phyloP scores from a whole-genome alignment of 1,284 basidiomycete species.

The Fistulinella staudtii region DNA sequence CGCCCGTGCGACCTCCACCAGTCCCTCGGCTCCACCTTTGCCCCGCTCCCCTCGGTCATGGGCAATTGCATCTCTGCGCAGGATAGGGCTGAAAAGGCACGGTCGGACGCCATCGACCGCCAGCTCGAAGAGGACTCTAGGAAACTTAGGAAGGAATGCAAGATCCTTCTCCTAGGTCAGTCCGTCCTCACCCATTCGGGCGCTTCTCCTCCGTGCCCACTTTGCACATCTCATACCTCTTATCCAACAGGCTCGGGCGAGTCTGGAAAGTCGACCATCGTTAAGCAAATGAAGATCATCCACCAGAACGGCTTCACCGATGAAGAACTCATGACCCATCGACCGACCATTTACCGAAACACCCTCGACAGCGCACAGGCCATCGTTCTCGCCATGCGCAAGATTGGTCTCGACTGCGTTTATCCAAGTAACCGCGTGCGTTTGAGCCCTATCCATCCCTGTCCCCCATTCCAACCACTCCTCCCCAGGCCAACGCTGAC shows the following conservation, averaged over 20 bases:
- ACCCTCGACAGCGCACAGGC: conserved; percentile 89
- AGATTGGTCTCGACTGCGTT: conserved; percentile 82
- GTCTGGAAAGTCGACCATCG: conserved; percentile 94
- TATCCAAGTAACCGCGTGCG: conserved; percentile 68
- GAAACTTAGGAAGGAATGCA: conserved; percentile 87
- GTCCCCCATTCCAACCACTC: neutral
- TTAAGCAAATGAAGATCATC: conserved; percentile 99
- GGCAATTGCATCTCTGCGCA: conserved; percentile 61
- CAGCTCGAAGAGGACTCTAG: conserved; percentile 70
- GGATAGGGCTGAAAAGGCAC: conserved; percentile 60
- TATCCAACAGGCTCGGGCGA: conserved; percentile 48
- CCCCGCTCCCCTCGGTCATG: conserved; percentile 37
- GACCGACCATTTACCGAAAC: conserved; percentile 81
- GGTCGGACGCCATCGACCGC: conserved; percentile 69
- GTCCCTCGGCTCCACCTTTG: neutral
- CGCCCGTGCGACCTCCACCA: neutral
- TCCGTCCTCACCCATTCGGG: conserved; percentile 16
- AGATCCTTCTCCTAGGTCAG: conserved; percentile 88
- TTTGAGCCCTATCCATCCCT: neutral
- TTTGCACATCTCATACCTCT: neutral
- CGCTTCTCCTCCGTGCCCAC: conserved; percentile 9
- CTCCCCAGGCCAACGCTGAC: conserved; percentile 49
- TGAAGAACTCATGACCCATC: conserved; percentile 78
- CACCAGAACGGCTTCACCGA: conserved; percentile 89
- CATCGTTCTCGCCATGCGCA: conserved; percentile 85